phyloP scores from a whole-genome alignment of 1,284 basidiomycete species.

The Ganoderma lucidum region DNA sequence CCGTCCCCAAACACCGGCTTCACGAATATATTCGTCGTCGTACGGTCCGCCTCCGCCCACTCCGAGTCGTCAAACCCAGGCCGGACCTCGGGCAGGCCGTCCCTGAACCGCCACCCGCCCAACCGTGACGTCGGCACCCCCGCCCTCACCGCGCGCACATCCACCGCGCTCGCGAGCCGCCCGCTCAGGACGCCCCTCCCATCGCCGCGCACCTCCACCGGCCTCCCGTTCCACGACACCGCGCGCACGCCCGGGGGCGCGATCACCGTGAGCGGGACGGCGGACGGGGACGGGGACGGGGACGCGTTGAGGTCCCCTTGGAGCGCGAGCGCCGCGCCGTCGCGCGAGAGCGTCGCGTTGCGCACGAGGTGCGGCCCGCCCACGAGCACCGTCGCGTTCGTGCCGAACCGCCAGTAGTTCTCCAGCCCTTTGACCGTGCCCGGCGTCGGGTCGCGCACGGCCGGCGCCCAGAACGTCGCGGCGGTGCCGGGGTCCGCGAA shows the following conservation, averaged over 20 bases:
- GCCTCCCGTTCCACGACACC: slow-evolving; percentile 76
- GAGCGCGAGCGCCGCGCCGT: slow-evolving; percentile 48
- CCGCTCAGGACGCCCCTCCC: slow-evolving; percentile 37
- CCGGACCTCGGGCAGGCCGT: slow-evolving; percentile 76
- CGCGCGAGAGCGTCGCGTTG: slow-evolving; percentile 50
- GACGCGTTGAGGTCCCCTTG: slow-evolving; percentile 56
- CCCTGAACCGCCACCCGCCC: slow-evolving; percentile 70
- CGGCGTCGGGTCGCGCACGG: slow-evolving; percentile 30
- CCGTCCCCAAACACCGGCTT: slow-evolving; percentile 78
- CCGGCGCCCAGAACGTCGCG: slow-evolving; percentile 33
- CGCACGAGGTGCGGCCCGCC: slow-evolving; percentile 65
- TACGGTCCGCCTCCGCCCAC: slow-evolving; percentile 75
- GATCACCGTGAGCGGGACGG: slow-evolving; percentile 55
- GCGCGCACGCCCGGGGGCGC: slow-evolving; percentile 56
- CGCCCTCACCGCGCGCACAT: slow-evolving; percentile 29
- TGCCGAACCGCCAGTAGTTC: slow-evolving; percentile 59
- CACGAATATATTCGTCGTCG: slow-evolving; percentile 72
- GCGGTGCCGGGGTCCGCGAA: slow-evolving; percentile 71
- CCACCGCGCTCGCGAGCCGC: slow-evolving; percentile 26
- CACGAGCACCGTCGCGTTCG: slow-evolving; percentile 58
- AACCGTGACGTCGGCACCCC: slow-evolving; percentile 46
- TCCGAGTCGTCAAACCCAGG: slow-evolving; percentile 61
- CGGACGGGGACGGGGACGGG: no score
- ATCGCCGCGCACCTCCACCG: slow-evolving; percentile 46
- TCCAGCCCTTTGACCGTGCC: slow-evolving; percentile 41